Evolutionary conservation across 106 monocot genomes (phyloP).

Genomic region (Acorus gramineus): DNA sequence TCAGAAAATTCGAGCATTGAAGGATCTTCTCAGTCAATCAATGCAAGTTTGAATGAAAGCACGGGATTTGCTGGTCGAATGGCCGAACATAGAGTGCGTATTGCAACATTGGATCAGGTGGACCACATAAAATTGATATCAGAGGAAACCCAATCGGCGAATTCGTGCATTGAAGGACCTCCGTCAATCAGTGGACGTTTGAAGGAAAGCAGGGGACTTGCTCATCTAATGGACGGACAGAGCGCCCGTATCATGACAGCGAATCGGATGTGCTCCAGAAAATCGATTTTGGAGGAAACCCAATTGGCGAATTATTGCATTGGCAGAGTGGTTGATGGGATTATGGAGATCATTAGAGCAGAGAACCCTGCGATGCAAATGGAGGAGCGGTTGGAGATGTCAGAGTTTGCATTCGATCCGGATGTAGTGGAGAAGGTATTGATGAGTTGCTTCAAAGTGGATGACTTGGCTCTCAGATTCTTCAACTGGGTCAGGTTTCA

Average conservation of each 20-base stretch:
- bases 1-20: neutral
- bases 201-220: too few species aligned
- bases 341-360: conserved; percentile 39
- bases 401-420: conserved; percentile 21
- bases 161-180: neutral
- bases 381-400: conserved; percentile 33
- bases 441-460: conserved; percentile 74
- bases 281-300: neutral
- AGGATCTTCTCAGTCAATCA: neutral
- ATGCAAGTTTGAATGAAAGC: too few species aligned
- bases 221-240: too few species aligned
- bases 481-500: conserved; percentile 65
- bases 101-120: too few species aligned
- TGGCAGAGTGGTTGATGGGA: conserved; percentile 42
- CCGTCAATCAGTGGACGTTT: too few species aligned
- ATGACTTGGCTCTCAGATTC: conserved; percentile 41
- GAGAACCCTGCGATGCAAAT: conserved; percentile 11
- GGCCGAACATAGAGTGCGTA: too few species aligned
- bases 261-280: neutral
- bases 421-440: conserved; percentile 64
- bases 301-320: neutral
- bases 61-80: too few species aligned
- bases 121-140: neutral
- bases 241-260: too few species aligned
- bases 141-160: neutral